phyloP scores from a whole-genome alignment of 371 early-diverging fungal species.

The Massospora cicadina region DNA sequence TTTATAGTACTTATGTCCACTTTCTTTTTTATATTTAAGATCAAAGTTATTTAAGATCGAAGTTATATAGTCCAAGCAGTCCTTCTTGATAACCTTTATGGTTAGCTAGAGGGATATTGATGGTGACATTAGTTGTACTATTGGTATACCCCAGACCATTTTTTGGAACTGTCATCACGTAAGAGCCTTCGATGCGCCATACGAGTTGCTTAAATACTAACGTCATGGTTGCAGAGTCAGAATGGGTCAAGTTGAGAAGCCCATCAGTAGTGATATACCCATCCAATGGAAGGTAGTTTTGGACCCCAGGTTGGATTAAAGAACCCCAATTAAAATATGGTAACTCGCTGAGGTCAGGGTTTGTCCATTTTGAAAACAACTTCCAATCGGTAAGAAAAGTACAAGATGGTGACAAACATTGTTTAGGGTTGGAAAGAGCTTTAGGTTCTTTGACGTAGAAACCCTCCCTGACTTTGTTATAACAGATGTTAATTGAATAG shows the following conservation, averaged over 20 bases:
- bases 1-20: too few species aligned
- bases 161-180: not conserved
- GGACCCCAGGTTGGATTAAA: not conserved
- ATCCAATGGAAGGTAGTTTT: not conserved
- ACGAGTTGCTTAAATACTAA: not conserved
- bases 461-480: not conserved
- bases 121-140: not conserved
- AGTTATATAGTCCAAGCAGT: too few species aligned
- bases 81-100: not conserved
- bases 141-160: not conserved
- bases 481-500: not conserved
- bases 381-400: not conserved
- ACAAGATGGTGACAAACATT: not conserved
- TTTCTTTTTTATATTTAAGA: too few species aligned
- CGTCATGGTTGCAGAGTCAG: not conserved
- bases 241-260: not conserved
- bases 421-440: not conserved
- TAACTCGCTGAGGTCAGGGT: not conserved
- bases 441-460: not conserved
- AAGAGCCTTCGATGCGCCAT: not conserved
- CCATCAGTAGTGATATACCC: not conserved
- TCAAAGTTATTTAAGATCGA: too few species aligned
- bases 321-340: not conserved
- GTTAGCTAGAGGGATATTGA: not conserved
- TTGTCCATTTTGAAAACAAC: not conserved